Evolutionary conservation across 2,329 filamentous ascomycete genomes (phyloP).

Genomic region (Penicillium paneum): DNA sequence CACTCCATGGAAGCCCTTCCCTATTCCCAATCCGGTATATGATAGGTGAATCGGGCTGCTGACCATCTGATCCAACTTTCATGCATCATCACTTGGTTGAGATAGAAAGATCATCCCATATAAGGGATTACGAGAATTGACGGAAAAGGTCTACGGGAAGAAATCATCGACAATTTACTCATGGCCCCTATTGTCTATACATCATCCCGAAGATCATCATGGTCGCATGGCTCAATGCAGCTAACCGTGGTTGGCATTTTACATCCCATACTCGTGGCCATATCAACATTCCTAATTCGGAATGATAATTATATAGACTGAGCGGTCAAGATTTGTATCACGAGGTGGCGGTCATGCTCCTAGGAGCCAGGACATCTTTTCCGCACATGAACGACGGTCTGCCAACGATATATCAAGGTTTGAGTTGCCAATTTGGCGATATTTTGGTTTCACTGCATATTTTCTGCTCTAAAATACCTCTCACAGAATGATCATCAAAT

Average conservation of each 20-base stretch:
- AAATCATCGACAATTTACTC: background rate
- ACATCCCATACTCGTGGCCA: background rate
- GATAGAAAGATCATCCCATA: slow-evolving; percentile 14
- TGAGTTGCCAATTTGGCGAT: slow-evolving; percentile 11
- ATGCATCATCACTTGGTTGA: slow-evolving; percentile 9
- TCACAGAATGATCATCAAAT: slow-evolving; percentile 1
- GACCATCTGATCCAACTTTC: slow-evolving; percentile 9
- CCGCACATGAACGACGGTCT: slow-evolving; percentile 15
- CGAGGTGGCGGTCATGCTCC: slow-evolving; percentile 36
- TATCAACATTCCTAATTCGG: background rate
- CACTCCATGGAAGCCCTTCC: background rate
- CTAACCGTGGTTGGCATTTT: slow-evolving; percentile 20
- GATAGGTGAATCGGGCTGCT: slow-evolving; percentile 8
- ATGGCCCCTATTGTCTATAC: slow-evolving; percentile 1
- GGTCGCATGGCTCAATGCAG: slow-evolving; percentile 18
- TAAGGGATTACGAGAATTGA: slow-evolving; percentile 2
- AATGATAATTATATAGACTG: background rate
- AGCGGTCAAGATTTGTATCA: slow-evolving; percentile 9
- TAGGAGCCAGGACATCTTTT: slow-evolving; percentile 26
- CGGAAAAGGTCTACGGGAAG: background rate
- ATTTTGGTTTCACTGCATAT: slow-evolving; percentile 6
- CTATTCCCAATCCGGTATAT: background rate
- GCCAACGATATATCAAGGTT: slow-evolving; percentile 3
- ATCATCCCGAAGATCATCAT: slow-evolving; percentile 17
- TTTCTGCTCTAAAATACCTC: background rate